A percentile compares a stretch with the other conserved stretches of the same genome.
phyloP scores from a whole-genome alignment of 495 filamentous ascomycete species.

The Hypoxylon rickii region DNA sequence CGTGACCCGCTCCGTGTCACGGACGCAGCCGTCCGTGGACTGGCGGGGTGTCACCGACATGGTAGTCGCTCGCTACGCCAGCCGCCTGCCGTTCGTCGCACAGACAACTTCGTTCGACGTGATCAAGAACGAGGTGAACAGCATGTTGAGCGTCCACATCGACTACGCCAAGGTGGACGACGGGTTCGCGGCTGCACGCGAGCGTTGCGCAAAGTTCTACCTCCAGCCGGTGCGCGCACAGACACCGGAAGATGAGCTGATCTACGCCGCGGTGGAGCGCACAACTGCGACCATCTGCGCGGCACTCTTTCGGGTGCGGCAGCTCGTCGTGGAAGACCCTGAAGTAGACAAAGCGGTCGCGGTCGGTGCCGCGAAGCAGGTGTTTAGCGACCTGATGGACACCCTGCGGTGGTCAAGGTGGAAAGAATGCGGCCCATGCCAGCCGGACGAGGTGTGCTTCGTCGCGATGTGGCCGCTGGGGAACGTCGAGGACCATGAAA shows the following conservation, averaged over 20 bases:
- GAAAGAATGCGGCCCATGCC: conserved; percentile 63
- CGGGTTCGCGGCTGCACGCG: conserved; percentile 39
- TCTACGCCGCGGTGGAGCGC: conserved; percentile 48
- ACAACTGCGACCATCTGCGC: conserved; percentile 58
- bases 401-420: conserved; percentile 65
- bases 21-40: conserved; percentile 38
- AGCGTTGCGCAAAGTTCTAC: conserved; percentile 59
- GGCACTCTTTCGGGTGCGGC: conserved; percentile 49
- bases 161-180: conserved; percentile 45
- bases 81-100: conserved; percentile 55
- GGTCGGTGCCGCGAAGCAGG: conserved; percentile 1
- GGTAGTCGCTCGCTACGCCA: conserved; percentile 62
- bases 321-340: conserved; percentile 24
- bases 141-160: conserved; percentile 55
- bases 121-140: conserved; percentile 51
- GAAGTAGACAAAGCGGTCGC: conserved; percentile 10
- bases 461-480: conserved; percentile 70
- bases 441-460: conserved; percentile 64
- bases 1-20: conserved; percentile 33
- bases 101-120: conserved; percentile 39
- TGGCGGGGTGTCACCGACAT: conserved; percentile 68
- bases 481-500: conserved; percentile 54
- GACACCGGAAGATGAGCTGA: conserved; percentile 43
- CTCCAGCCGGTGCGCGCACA: conserved; percentile 32
- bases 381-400: conserved; percentile 48